Evolutionary conservation across 1,139 yeast species (phyloP).

Genomic region (Blastobotrys niveus): DNA sequence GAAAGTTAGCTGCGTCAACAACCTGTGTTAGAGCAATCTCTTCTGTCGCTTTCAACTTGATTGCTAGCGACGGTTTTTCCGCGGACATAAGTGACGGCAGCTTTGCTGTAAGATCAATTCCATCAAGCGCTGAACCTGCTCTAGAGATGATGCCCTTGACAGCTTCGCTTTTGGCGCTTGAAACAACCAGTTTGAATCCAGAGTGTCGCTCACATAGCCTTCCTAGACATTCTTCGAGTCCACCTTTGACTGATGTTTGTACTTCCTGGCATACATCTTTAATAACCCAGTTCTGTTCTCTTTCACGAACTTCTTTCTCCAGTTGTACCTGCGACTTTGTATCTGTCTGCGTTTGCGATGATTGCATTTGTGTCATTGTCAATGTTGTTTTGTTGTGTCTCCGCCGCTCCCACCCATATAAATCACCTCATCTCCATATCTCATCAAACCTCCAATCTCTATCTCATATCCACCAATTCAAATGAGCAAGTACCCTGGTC

Average conservation of each 20-base stretch:
- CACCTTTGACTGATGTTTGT: constrained; percentile 24
- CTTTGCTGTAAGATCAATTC: constrained; percentile 27
- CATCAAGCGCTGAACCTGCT: constrained; percentile 25
- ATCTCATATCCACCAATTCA: too few relatives aligned
- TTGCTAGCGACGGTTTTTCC: constrained; percentile 17
- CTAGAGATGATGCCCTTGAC: constrained; percentile 33
- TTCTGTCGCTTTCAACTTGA: constrained; percentile 16
- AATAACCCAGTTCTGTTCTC: constrained; percentile 32
- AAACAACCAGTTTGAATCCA: constrained; percentile 33
- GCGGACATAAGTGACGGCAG: constrained; percentile 17
- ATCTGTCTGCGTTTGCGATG: too few relatives aligned
- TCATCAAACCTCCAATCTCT: too few relatives aligned
- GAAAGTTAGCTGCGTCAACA: constrained; percentile 26
- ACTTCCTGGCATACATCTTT: constrained; percentile 26
- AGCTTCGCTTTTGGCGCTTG: constrained; percentile 31
- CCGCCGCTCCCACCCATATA: too few relatives aligned
- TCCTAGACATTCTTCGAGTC: constrained; percentile 29
- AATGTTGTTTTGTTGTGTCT: too few relatives aligned
- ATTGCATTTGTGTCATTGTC: too few relatives aligned
- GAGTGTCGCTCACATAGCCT: constrained; percentile 26
- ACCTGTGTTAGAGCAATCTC: constrained; percentile 23
- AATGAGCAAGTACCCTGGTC: constrained; percentile 53
- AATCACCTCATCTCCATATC: too few relatives aligned
- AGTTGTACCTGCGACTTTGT: too few relatives aligned
- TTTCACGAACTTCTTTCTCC: constrained; percentile 14